These are phyloP conservation scores for Dictyostelium purpureum DNA, from an alignment of 78 protist genomes.

Conservation along the genomic window DNA sequence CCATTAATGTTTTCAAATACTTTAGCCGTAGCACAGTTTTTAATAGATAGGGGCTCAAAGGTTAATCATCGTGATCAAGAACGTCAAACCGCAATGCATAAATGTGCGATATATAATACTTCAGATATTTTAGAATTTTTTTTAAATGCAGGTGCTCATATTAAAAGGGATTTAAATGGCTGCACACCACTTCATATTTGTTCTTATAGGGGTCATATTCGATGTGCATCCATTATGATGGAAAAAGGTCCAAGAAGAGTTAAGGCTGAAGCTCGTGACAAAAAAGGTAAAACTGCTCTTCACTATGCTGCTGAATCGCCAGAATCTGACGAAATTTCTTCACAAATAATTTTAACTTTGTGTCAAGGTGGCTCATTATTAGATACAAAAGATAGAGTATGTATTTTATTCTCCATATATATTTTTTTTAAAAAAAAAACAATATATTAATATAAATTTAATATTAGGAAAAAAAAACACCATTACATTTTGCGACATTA, in stretches of 20 bases:
- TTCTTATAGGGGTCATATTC: slow-evolving; percentile 13
- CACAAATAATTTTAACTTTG: slow-evolving; percentile 8
- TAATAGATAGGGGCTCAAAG: slow-evolving; percentile 31
- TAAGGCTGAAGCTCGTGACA: slow-evolving; percentile 78
- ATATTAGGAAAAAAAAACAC: slow-evolving; percentile 49
- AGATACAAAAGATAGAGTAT: slow-evolving; percentile 59
- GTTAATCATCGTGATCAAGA: slow-evolving; percentile 60
- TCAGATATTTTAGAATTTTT: slow-evolving; percentile 12
- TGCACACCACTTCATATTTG: slow-evolving; percentile 70
- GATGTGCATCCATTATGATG: slow-evolving; percentile 29
- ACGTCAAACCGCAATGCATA: slow-evolving; percentile 74
- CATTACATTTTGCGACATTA: slow-evolving; percentile 57
- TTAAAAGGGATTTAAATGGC: slow-evolving; percentile 42
- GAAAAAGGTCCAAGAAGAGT: slow-evolving; percentile 70
- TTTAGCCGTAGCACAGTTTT: neutral
- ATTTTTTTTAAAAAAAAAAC: neutral
- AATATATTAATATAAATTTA: neutral
- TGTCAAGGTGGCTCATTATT: slow-evolving; percentile 51
- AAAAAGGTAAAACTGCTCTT: slow-evolving; percentile 65
- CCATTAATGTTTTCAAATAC: slow-evolving; percentile 61
- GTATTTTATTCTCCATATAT: neutral
- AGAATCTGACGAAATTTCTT: slow-evolving; percentile 37
- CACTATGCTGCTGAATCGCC: slow-evolving; percentile 63
- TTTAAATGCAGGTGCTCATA: slow-evolving; percentile 61
- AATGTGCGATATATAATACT: neutral